Evolutionary conservation across 148 eudicot species (phyloP), one percentile per base, ranked within the genome.

Genomic region (Cornus florida): DNA sequence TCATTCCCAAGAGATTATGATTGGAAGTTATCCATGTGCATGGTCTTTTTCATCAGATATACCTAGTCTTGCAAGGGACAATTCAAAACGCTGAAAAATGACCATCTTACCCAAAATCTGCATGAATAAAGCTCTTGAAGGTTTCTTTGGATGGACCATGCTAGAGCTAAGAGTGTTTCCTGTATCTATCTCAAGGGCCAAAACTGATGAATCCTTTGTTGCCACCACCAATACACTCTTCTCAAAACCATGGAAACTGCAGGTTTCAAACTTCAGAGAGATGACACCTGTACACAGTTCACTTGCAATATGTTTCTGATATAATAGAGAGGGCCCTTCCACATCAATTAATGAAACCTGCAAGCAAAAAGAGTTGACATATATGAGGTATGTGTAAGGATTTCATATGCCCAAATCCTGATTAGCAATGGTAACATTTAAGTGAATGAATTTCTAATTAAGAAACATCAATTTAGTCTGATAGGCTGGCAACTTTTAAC

Each of bases 161-260:
- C 79, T 82, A 75, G 86, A 79, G 84, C 89, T 90, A 74, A 92
- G 78, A 76, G 82, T 77, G 62, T 88, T 91, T 80, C 99, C 99
- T 6, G 94, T 84, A 67, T 93, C 99, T 71, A 83, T 79, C 78
- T 93, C 99, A 76, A 96, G 83, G 33, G 97, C 88, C 70, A 89
- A 70, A 75, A 92, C 71, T 75, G 98, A 92, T 67, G 99, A 96
- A 88, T 96, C 99, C 80, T 85, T 92, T 65, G 95, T 88, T 53
- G 95, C 90, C 62, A 91, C 85, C 16, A 89, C 87, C 72, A 96
- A 46, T 69, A 89, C 56, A 78, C 91, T 93, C 88, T 94, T 96
- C 81, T 93, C 91, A 68, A 93, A 96, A 50, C 98, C 98, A 78
- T 90, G 98, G 72, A 92, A 69, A 77, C 78, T 85, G 86, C 90